Evolutionary conservation across 176 grass and related monocot species (phyloP).

Genomic region (Oryza coarctata): DNA sequence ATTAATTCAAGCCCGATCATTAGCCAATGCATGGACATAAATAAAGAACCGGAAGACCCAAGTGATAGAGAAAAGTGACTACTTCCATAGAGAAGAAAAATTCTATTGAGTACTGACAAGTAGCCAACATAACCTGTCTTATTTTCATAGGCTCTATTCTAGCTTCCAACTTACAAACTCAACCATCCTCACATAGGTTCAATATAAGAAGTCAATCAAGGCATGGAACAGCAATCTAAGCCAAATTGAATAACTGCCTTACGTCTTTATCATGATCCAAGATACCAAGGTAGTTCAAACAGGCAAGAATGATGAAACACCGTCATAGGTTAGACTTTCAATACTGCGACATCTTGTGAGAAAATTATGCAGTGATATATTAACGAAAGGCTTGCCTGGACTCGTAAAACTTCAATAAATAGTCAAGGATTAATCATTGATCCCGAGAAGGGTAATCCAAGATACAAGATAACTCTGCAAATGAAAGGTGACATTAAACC

Average conservation of each 20-base stretch:
- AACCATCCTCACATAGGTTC: background rate
- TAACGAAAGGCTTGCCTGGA: background rate
- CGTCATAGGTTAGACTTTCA: background rate
- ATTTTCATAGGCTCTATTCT: background rate
- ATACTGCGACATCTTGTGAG: background rate
- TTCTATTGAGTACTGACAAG: background rate
- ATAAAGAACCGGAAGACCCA: background rate
- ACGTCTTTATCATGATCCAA: background rate
- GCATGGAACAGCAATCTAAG: background rate
- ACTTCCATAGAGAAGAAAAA: background rate
- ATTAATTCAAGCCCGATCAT: background rate
- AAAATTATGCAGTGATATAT: background rate
- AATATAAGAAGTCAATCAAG: background rate
- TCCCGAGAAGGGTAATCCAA: background rate
- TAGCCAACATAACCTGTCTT: background rate
- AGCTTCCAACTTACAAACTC: background rate
- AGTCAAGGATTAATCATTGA: background rate
- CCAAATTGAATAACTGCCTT: background rate
- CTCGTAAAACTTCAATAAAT: background rate
- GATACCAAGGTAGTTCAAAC: constrained; percentile 8
- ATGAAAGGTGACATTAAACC: background rate
- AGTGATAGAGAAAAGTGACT: background rate
- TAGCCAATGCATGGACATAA: background rate
- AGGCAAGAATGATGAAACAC: constrained; percentile 17
- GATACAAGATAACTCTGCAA: background rate